phyloP scores from a whole-genome alignment of 129 eudicot species.

The Flaveria trinervia region DNA sequence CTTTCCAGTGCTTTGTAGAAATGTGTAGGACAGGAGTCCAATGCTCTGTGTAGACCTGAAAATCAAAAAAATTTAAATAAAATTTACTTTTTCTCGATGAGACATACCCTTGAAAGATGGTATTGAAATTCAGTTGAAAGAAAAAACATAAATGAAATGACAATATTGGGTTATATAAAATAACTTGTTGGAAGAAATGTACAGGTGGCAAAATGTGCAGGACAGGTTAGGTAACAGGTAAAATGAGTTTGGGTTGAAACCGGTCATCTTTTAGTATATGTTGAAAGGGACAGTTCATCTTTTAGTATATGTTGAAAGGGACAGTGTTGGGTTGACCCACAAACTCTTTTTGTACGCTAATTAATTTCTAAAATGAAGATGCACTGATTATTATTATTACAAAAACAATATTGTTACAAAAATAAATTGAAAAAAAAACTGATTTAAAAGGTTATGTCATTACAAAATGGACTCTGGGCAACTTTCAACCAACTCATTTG shows the following conservation, averaged over 20 bases:
- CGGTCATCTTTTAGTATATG: background rate
- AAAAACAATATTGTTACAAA: background rate
- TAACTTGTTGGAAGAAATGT: background rate
- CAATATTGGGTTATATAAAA: background rate
- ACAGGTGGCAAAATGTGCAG: background rate
- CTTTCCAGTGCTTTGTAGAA: slow-evolving; percentile 72
- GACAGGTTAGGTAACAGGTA: background rate
- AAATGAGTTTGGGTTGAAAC: background rate
- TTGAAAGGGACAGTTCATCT: background rate
- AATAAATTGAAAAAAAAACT: background rate
- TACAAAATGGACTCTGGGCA: background rate
- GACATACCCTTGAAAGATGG: too few species aligned
- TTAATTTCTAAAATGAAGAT: background rate
- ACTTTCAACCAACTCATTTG: background rate
- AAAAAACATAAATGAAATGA: background rate
- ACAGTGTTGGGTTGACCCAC: background rate
- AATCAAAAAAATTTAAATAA: background rate
- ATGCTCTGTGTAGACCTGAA: slow-evolving; percentile 82
- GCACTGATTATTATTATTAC: background rate
- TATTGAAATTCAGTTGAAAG: background rate
- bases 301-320: background rate
- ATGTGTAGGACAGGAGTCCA: slow-evolving; percentile 91
- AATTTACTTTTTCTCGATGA: too few species aligned
- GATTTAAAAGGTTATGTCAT: background rate
- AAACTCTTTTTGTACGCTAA: background rate